These are phyloP conservation scores for Anthracocystis setariae DNA, from an alignment of 1,284 basidiomycete genomes.

Conservation along the genomic window DNA sequence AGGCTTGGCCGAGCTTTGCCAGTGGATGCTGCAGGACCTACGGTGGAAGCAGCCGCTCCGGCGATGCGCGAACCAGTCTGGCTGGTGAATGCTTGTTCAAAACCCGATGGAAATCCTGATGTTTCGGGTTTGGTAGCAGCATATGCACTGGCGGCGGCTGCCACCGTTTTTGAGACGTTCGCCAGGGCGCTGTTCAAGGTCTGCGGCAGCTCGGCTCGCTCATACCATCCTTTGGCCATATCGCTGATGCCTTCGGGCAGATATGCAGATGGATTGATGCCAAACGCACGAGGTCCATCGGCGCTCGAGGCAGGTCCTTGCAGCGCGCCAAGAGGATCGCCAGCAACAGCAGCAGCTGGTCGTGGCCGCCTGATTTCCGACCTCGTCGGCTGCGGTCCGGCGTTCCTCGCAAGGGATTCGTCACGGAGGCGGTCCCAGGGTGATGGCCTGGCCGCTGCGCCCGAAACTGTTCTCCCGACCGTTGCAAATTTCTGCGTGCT, in stretches of 20 bases:
- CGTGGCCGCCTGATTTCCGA: constrained; percentile 14
- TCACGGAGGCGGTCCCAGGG: constrained; percentile 25
- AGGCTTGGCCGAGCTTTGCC: constrained; percentile 5
- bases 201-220: constrained; percentile 48
- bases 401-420: constrained; percentile 1
- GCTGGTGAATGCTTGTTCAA: constrained; percentile 33
- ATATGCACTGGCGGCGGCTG: constrained; percentile 36
- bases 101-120: constrained; percentile 43
- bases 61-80: constrained; percentile 18
- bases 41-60: constrained; percentile 12
- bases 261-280: constrained; percentile 41
- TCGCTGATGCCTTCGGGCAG: constrained; percentile 56
- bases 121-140: constrained; percentile 11
- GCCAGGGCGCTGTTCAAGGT: constrained; percentile 45
- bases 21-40: constrained; percentile 21
- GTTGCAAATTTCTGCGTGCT: constrained; percentile 35
- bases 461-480: constrained; percentile 23
- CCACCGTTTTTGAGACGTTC: constrained; percentile 54
- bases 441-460: constrained; percentile 10
- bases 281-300: constrained; percentile 23
- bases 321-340: constrained; percentile 24
- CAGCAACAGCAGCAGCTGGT: background rate
- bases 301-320: background rate
- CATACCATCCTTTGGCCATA: constrained; percentile 57
- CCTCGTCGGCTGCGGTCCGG: background rate